Percentiles rank a stretch among this genome's conserved stretches.
Conservation (phyloP, 208 protist genomes). For the Phytomonas sp. region DNA sequence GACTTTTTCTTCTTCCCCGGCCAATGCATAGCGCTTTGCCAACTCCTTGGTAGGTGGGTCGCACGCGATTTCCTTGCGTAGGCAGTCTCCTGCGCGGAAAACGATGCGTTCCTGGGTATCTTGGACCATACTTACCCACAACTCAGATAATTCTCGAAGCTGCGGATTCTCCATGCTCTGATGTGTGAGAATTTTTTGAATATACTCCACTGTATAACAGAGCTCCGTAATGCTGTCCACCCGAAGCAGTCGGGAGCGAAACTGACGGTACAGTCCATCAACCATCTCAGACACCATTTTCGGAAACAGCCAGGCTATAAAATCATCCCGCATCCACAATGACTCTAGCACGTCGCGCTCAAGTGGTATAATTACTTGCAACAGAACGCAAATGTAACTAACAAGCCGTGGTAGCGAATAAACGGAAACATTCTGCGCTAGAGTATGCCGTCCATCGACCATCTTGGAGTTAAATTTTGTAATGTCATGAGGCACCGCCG, state of each 20-base stretch:
- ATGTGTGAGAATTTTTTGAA: slow-evolving; percentile 41
- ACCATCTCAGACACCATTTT: slow-evolving; percentile 47
- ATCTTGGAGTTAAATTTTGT: not conserved
- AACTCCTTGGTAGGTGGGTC: slow-evolving; percentile 29
- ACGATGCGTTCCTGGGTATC: slow-evolving; percentile 81
- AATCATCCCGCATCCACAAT: slow-evolving; percentile 76
- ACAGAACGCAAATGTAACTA: slow-evolving; percentile 36
- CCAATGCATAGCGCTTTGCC: slow-evolving; percentile 29
- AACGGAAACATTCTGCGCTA: not conserved
- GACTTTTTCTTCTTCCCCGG: slow-evolving; percentile 8
- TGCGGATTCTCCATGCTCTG: slow-evolving; percentile 10
- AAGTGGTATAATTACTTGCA: slow-evolving; percentile 40
- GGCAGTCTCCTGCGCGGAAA: slow-evolving; percentile 72
- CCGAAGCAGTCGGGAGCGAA: slow-evolving; percentile 69
- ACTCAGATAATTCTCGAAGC: slow-evolving; percentile 17
- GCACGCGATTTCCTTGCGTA: slow-evolving; percentile 47
- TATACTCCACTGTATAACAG: slow-evolving; percentile 49
- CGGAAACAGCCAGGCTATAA: slow-evolving; percentile 38
- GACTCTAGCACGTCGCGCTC: slow-evolving; percentile 50
- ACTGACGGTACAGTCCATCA: slow-evolving; percentile 72
- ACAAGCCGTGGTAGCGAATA: slow-evolving; percentile 40
- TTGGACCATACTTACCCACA: slow-evolving; percentile 76
- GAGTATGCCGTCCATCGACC: not conserved
- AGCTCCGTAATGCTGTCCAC: slow-evolving; percentile 72
- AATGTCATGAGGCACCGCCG: not conserved